Evolutionary conservation across 495 filamentous ascomycete species (phyloP).

Genomic region (Trichoderma reesei): DNA sequence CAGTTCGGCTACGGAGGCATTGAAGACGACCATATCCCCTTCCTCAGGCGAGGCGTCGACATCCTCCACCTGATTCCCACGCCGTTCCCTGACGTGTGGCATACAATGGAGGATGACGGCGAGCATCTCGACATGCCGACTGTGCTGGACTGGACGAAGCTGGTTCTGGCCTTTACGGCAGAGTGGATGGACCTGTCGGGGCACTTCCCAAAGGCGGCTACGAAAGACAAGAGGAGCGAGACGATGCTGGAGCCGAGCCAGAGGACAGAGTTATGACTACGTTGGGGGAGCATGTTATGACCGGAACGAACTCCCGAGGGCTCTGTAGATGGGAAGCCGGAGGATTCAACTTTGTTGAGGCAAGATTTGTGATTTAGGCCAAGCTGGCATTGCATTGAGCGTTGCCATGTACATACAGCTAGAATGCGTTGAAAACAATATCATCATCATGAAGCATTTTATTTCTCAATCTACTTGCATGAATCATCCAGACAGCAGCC

Average conservation of each 20-base stretch:
- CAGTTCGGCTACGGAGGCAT: constrained; percentile 42
- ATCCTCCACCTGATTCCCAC: constrained; percentile 78
- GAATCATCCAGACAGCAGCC: too few species aligned
- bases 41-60: constrained; percentile 74
- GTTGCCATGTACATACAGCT: background rate
- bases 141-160: constrained; percentile 76
- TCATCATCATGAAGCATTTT: too few species aligned
- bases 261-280: constrained; percentile 15
- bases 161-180: constrained; percentile 73
- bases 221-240: background rate
- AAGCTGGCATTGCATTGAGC: background rate
- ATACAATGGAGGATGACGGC: constrained; percentile 72
- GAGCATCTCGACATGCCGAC: constrained; percentile 77
- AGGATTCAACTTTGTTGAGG: background rate
- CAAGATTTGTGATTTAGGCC: background rate
- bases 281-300: background rate
- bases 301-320: too few species aligned
- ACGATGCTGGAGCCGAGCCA: constrained; percentile 14
- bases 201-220: constrained; percentile 32
- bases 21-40: constrained; percentile 84
- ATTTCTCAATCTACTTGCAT: too few species aligned
- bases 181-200: constrained; percentile 93
- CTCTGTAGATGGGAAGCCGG: background rate
- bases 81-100: constrained; percentile 82
- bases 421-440: background rate